Base-by-base conservation (phyloP, 1,139 yeast species). In the Yamadazyma oceani region DNA sequence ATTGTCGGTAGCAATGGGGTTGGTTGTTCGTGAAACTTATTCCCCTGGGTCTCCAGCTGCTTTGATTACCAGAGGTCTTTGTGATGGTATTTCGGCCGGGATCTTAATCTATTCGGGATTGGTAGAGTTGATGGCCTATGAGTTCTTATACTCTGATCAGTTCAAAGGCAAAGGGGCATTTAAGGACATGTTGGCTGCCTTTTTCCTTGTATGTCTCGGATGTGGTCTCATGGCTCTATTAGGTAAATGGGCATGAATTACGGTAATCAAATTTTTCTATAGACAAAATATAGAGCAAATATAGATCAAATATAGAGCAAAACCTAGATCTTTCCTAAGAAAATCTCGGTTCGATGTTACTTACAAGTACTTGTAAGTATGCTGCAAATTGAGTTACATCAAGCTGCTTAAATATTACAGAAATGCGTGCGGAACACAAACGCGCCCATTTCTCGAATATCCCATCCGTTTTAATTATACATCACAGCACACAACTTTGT, bases 41-140 rank as follows among this genome's bases (percentile, higher is more conserved):
- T 60, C 64, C 25, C 64, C 64, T 9, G 64, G 62, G 3, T 61
- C 69, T 11, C 45, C 62, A 27, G 55, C 51, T 7, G 59, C 71
- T 1, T 53, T 66, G 31, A 55, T 66, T n/a, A 55, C 60, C 3
- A 64, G 62, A 6, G 73, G 73, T 8, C 53, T 58, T 1, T 65
- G 66, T 39, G 69, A 66, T 42, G 56, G 66, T 1, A 45, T 64
- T 26, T 66, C 70, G 42, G 64, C 67, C n/a, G 73, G 73, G 2
- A 54, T 67, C 14, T 58, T 66, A 45, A 60, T 66, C 17, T 67
- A 66, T 45, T 63, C 63, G 37, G 60, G 69, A 37, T 45, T 66
- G 31, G 69, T 67, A n/a, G 72, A 66, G 37, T 53, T 66, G 26
- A 63, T 66, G 70, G 72, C 69, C 3, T 60, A 61, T 37, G 72